These are phyloP conservation scores for Synchytrium microbalum DNA, from an alignment of 371 early-diverging fungal species.

Conservation along the genomic window DNA sequence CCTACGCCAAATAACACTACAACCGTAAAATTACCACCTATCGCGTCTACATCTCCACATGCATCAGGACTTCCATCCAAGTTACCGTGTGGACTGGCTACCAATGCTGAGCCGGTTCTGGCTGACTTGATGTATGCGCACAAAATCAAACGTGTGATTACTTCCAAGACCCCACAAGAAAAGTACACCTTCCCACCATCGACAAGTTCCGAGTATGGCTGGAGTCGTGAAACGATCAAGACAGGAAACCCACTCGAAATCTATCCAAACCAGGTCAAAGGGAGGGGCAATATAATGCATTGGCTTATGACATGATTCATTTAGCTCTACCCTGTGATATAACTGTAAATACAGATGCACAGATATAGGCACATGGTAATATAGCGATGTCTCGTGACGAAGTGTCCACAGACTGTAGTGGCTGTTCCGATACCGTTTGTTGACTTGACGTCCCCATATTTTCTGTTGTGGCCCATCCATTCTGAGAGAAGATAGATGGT, in stretches of 20 bases:
- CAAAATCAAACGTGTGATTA: conserved; percentile 28
- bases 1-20: neutral
- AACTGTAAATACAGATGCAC: no score
- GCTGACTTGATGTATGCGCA: conserved; percentile 29
- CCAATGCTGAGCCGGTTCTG: conserved; percentile 20
- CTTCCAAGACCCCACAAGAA: conserved; percentile 25
- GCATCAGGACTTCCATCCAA: conserved; percentile 37
- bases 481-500: no score
- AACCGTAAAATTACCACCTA: conserved; percentile 8
- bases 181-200: conserved; percentile 38
- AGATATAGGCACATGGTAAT: no score
- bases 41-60: conserved; percentile 7
- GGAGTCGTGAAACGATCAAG: conserved; percentile 13
- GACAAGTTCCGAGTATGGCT: conserved; percentile 35
- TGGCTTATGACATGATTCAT: conserved; percentile 23
- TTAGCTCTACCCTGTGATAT: neutral
- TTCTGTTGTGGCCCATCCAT: no score
- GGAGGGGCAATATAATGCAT: conserved; percentile 30
- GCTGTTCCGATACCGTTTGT: no score
- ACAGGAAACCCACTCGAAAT: neutral
- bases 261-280: conserved; percentile 19
- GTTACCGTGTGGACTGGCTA: conserved; percentile 30
- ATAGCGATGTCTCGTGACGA: no score
- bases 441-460: no score
- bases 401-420: no score